phyloP scores from a whole-genome alignment of 2,329 filamentous ascomycete genomes.

The Mariannaea elegans region DNA sequence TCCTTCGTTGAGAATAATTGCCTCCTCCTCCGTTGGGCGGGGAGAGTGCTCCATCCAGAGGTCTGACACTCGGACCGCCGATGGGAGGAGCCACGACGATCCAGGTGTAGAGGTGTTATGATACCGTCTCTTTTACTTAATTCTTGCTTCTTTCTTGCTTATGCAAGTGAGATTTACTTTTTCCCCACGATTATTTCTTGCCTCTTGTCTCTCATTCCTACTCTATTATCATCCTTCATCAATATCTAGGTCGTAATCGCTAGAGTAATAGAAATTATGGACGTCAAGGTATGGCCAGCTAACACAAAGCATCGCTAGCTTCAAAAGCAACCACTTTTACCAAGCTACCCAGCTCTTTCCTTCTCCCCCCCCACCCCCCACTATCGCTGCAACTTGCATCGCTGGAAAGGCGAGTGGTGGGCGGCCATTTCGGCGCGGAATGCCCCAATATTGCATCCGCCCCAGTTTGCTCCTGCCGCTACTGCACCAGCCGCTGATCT shows the following conservation, averaged over 20 bases:
- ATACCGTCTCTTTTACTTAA: not conserved
- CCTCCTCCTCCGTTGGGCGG: not conserved
- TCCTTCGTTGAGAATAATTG: not conserved
- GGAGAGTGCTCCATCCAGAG: not conserved
- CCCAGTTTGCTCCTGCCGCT: constrained; percentile 35
- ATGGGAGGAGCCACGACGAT: not conserved
- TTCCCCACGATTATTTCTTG: not conserved
- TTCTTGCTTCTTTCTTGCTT: not conserved
- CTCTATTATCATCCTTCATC: not conserved
- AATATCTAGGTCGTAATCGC: constrained; percentile 4
- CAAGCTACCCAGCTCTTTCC: constrained; percentile 33
- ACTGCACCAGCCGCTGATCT: constrained; percentile 37
- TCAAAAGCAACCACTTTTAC: constrained; percentile 13
- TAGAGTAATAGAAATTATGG: not conserved
- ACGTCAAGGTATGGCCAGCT: constrained; percentile 7
- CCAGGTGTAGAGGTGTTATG: not conserved
- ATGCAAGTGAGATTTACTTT: not conserved
- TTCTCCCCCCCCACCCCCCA: constrained; percentile 35
- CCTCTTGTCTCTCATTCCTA: not conserved
- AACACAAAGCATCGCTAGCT: not conserved
- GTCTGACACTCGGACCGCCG: not conserved
- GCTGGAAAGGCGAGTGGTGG: constrained; percentile 12
- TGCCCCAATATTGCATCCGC: constrained; percentile 20
- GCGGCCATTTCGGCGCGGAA: constrained; percentile 36
- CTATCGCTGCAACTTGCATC: constrained; percentile 11